Conservation (phyloP, 768 basidiomycete species). For the Leccinum sublutescens region DNA sequence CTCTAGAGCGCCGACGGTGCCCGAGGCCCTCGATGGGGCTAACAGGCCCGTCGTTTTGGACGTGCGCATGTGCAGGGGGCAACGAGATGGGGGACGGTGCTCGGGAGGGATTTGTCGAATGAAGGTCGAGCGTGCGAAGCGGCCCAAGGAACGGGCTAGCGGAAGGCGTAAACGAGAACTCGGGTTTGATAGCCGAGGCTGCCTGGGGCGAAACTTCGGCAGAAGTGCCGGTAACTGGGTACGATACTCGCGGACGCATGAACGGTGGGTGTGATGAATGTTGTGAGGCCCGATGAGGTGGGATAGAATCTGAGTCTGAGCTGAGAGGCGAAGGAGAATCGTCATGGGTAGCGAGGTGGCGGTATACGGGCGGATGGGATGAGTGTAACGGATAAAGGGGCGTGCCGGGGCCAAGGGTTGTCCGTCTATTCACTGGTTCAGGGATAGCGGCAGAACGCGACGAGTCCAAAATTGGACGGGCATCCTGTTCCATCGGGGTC, state of each 20-base stretch:
- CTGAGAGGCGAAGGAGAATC: constrained; percentile 71
- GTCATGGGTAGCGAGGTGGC: constrained; percentile 42
- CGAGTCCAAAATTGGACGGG: constrained; percentile 21
- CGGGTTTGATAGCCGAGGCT: constrained; percentile 27
- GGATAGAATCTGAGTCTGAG: constrained; percentile 56
- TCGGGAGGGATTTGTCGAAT: constrained; percentile 65
- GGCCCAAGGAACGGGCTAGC: constrained; percentile 82
- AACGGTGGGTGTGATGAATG: constrained; percentile 30
- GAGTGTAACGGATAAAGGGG: constrained; percentile 44
- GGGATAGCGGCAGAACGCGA: constrained; percentile 16
- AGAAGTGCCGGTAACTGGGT: constrained; percentile 19
- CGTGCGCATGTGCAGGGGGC: constrained; percentile 43
- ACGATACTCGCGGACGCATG: constrained; percentile 28
- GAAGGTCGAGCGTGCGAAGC: constrained; percentile 70
- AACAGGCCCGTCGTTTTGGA: constrained; percentile 26
- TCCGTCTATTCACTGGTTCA: constrained; percentile 17
- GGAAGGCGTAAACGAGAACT: constrained; percentile 58
- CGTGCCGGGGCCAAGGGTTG: constrained; percentile 19
- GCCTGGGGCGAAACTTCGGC: constrained; percentile 33
- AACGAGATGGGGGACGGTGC: constrained; percentile 70
- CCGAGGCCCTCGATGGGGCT: constrained; percentile 36
- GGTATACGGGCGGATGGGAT: constrained; percentile 32
- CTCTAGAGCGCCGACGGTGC: constrained; percentile 26
- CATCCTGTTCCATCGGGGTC: constrained; percentile 40
- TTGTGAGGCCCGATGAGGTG: constrained; percentile 28